Conservation (phyloP, 495 filamentous ascomycete species). For the Penicillium turbatum region DNA sequence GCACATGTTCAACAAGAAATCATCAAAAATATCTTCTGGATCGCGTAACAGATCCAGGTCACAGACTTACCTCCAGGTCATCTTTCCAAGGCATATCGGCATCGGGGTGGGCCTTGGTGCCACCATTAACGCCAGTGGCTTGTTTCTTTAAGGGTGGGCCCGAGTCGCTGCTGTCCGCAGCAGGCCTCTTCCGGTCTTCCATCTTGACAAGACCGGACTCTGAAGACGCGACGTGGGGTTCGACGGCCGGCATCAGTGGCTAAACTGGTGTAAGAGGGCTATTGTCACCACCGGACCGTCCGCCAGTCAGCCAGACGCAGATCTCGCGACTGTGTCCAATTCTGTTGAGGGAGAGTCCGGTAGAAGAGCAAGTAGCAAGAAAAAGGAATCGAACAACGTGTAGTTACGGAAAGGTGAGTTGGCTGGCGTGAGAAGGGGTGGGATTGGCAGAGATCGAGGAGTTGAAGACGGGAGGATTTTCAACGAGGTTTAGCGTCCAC, state of each 20-base stretch:
- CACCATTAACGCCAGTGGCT: slow-evolving; percentile 68
- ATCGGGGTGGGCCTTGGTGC: slow-evolving; percentile 67
- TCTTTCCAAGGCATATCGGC: slow-evolving; percentile 78
- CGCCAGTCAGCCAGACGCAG: slow-evolving; percentile 33
- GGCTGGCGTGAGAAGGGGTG: slow-evolving; percentile 19
- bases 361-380: neutral
- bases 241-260: slow-evolving; percentile 77
- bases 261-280: slow-evolving; percentile 38
- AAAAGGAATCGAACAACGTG: slow-evolving; percentile 4
- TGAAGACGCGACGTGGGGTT: slow-evolving; percentile 65
- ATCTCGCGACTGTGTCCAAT: slow-evolving; percentile 31
- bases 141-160: slow-evolving; percentile 84
- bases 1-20: neutral
- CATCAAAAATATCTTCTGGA: neutral
- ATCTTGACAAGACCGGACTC: slow-evolving; percentile 77
- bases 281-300: slow-evolving; percentile 41
- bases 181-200: slow-evolving; percentile 95
- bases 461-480: slow-evolving; percentile 40
- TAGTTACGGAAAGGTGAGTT: slow-evolving; percentile 1
- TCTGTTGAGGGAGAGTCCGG: slow-evolving; percentile 15
- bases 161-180: slow-evolving; percentile 68
- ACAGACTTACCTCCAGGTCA: slow-evolving; percentile 76
- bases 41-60: neutral
- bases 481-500: slow-evolving; percentile 29
- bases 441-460: slow-evolving; percentile 24